phyloP scores from a whole-genome alignment of 1,139 yeast genomes.

The Magnusiomyces ingens region DNA sequence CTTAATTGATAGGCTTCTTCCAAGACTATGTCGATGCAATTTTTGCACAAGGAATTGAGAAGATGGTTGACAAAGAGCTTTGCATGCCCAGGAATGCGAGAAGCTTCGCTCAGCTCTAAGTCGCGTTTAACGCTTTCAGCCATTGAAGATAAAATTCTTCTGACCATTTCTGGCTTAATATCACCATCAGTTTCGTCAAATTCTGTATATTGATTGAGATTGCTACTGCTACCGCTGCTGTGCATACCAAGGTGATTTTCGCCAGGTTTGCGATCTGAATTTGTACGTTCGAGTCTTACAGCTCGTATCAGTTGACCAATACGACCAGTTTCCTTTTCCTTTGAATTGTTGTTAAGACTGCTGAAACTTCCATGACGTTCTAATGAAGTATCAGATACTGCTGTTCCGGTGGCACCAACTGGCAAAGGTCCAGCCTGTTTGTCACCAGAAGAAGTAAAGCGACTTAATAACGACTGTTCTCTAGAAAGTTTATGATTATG shows the following conservation, averaged over 20 bases:
- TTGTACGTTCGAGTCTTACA: conserved; percentile 26
- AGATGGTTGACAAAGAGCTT: conserved; percentile 61
- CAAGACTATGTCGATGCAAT: conserved; percentile 67
- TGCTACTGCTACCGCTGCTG: too few relatives aligned
- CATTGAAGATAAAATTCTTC: conserved; percentile 58
- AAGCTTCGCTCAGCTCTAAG: conserved; percentile 60
- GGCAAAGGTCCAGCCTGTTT: conserved; percentile 1
- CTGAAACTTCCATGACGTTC: conserved; percentile 4
- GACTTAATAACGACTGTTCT: conserved; percentile 25
- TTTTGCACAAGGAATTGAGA: conserved; percentile 62
- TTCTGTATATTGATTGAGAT: conserved; percentile 8
- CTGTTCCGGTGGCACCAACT: too few relatives aligned
- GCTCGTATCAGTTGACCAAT: conserved; percentile 31
- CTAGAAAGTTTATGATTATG: conserved; percentile 21
- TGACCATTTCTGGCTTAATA: conserved; percentile 40
- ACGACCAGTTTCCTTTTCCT: conserved; percentile 25
- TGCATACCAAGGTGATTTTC: conserved; percentile 2
- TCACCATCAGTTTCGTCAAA: conserved; percentile 20
- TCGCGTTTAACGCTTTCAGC: conserved; percentile 78
- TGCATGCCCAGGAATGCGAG: conserved; percentile 56
- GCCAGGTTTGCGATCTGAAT: conserved; percentile 12
- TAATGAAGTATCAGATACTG: neutral
- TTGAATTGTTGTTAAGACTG: conserved; percentile 8
- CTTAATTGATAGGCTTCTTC: conserved; percentile 54
- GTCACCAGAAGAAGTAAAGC: conserved; percentile 23